Evolutionary conservation across 179 eudicot species (phyloP), one percentile per base, ranked within the genome.

Genomic region (Beta lomatogona): DNA sequence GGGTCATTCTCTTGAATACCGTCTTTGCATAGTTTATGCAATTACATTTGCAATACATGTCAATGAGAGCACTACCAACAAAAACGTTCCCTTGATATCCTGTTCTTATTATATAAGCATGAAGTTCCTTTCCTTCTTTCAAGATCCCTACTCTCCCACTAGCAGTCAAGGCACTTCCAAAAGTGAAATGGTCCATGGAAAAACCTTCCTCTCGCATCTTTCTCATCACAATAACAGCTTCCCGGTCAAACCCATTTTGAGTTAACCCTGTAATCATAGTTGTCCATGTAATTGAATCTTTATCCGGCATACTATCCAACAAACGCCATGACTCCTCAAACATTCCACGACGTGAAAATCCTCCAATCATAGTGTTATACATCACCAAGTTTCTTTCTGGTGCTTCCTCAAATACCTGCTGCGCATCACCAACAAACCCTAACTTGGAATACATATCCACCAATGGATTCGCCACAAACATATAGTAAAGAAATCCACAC

Each of bases 1-100:
- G 57, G 36, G 76, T 65, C 97, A 97, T 92, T 69, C 85, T 85
- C 75, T 80, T 81, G 77, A 94, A 93, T 64, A 94, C 89, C 31
- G 74, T 80, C 86, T 92, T 92, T 6, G 98, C 97, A 80, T 86
- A 88, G 48, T 65, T 85, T 77, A 97, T 87, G 79, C 79, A 87
- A 72, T 84, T 88, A 86, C 97, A 92, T 86, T 97, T 94, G 79
- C 91, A 87, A 83, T 97, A 97, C 94, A 97, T 91, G 85, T 93
- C 99, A 87, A 97, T 87, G 79, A 97, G 95, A 63, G 99, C 90
- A 85, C 97, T 97, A 25, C 97, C 97, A n/a, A 90, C 97, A 82
- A 89, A 93, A 36, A 94, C 79, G 80, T 92, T 93, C 46, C 82
- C 87, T 71, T 82, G 77, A 78, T 88, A 85, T 67, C 89, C 85